phyloP scores from a whole-genome alignment of 1,139 yeast species.

The Neolecta irregularis region DNA sequence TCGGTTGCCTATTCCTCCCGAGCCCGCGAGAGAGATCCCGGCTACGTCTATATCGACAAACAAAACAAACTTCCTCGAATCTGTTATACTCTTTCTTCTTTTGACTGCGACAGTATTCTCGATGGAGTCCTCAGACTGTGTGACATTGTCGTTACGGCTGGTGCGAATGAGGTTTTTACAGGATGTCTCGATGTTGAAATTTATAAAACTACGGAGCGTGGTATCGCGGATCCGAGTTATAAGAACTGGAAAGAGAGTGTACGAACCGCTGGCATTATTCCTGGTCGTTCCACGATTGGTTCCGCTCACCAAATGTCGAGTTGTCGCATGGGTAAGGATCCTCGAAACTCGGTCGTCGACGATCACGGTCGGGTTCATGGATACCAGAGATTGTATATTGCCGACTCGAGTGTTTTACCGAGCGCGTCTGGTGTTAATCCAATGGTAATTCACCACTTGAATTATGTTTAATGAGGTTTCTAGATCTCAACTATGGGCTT shows the following conservation, averaged over 20 bases:
- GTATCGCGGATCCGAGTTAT: slow-evolving; percentile 33
- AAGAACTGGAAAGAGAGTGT: slow-evolving; percentile 31
- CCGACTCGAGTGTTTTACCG: slow-evolving; percentile 44
- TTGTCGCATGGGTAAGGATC: slow-evolving; percentile 41
- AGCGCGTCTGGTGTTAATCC: slow-evolving; percentile 47
- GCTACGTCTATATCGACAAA: slow-evolving; percentile 29
- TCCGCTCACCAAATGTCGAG: slow-evolving; percentile 50
- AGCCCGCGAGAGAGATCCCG: slow-evolving; percentile 35
- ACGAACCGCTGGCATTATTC: slow-evolving; percentile 23
- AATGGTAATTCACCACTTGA: no score
- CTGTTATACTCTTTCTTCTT: slow-evolving; percentile 31
- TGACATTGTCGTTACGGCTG: slow-evolving; percentile 37
- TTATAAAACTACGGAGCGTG: slow-evolving; percentile 31
- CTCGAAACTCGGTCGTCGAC: slow-evolving; percentile 37
- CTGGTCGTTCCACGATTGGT: slow-evolving; percentile 30
- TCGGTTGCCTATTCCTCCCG: slow-evolving; percentile 33
- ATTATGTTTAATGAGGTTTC: no score
- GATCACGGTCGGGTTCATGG: slow-evolving; percentile 37
- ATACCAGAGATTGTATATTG: slow-evolving; percentile 38
- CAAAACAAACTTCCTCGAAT: slow-evolving; percentile 27
- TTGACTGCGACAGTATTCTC: slow-evolving; percentile 32
- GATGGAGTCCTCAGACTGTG: slow-evolving; percentile 32
- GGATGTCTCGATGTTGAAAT: slow-evolving; percentile 30
- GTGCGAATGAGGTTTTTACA: slow-evolving; percentile 35
- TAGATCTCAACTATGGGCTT: no score